Base-by-base conservation (phyloP, 1,284 basidiomycete species). In the Xerocomus nothofagi region DNA sequence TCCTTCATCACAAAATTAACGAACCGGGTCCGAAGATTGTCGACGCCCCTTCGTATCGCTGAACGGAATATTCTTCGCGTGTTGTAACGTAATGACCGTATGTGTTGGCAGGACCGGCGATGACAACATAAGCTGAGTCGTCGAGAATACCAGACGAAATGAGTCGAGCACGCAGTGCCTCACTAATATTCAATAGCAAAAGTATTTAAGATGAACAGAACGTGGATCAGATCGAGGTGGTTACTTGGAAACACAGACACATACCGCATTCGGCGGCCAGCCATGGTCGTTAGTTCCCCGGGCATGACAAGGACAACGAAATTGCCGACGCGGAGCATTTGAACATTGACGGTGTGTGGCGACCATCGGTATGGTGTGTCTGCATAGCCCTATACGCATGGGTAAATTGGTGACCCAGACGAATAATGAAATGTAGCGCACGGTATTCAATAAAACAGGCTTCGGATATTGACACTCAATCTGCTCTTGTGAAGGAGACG, bases 41-140 rank as follows among this genome's bases (percentile, higher is more conserved):
- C 34, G 86, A 89, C 0, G 87, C 86, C 30, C 89, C 90, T 68
- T 92, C 90, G 58, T 91, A 91, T 42, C 90, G 76, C 68, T 92
- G 89, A 4, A 88, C 73, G 14, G 73, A 68, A 65, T 90, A 91
- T 65, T 91, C 88, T 63, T 91, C 88, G 6, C 73, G 73, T 17
- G 89, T 91, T 1, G 85, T 73, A 45, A 91, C 74, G 62, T 91
- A 91, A 67, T 90, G 88, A 0, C 73, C 80, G 59, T 91, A 92
- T 10, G 87, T 88, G 56, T 91, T 91, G 1, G 87, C 88, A 15
- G 90, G 90, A 6, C 89, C 90, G 17, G 85, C 82, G 46, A 88
- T 70, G 39, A 89, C 86, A 49, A 91, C 84, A 56, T 88, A 86
- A 4, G 84, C 87, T 57, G 82, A 74, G 20, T 80, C 66, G 32